Base-by-base conservation (phyloP, 2,329 filamentous ascomycete genomes). In the Thielaviopsis euricoi region DNA sequence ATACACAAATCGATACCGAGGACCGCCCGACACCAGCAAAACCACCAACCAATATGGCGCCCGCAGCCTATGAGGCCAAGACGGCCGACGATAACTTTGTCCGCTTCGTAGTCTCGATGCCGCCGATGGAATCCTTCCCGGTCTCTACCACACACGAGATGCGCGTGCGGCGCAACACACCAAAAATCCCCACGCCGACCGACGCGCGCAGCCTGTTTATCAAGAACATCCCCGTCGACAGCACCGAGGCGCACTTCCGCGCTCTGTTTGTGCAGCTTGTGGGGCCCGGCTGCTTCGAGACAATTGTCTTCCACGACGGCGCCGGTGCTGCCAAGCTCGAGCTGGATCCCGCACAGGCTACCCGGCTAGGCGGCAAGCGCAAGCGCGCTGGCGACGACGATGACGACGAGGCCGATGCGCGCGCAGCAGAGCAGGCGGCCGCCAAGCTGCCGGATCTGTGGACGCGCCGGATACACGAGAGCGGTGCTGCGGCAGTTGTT, bases 181-280 rank as follows among this genome's bases (percentile, higher is more conserved):
- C 91, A 61, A 88, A 86, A 71, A 78, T 87, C 48, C 82, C 87
- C 15, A 86, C 85, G 7, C 75, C 79, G 57, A 79, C 86, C 69
- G 86, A 91, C 64, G 74, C 81, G 17, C 83, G 90, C 64, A 89
- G 87, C 61, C 77, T 98, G 19, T 98, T 95, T 71, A 68, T 95
- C n/a, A 86, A 90, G 62, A 97, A 98, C 66, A 73, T 94, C 0
- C 93, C 93, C 6, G 76, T 85, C 62, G 90, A 96, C 67, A 84
- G 88, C 60, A 94, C 88, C 4, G 83, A 88, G 58, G 69, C 75
- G 1, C 87, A 90, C 65, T 76, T 97, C 49, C 83, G 88, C 51
- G 76, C 82, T 49, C 73, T 97, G 0, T 94, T 97, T 64, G 73
- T 80, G 0, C 74, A 78, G 0, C 79, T 94, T 17, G 77, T 96